These are phyloP conservation scores for Bauhinia variegata DNA, from an alignment of 306 rosid genomes.

Conservation along the genomic window DNA sequence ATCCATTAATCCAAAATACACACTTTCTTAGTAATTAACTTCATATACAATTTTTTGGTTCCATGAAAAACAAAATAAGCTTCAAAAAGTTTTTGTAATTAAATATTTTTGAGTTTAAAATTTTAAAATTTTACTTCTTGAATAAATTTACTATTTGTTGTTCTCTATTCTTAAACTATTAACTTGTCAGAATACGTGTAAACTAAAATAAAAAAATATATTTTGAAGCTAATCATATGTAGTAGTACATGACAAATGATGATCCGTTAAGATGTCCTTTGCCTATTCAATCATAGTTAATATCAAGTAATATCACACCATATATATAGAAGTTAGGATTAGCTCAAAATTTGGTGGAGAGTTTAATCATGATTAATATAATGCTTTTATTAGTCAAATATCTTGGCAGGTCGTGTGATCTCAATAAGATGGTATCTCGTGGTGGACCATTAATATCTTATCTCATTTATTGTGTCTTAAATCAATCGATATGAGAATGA, in stretches of 20 bases:
- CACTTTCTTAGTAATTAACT: too few relatives aligned
- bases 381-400: constrained; percentile 10
- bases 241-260: constrained; percentile 1
- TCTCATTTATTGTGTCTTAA: constrained; percentile 38
- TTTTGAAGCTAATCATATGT: constrained; percentile 25
- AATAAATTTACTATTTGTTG: too few relatives aligned
- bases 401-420: constrained; percentile 4
- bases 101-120: too few relatives aligned
- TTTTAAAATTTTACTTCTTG: too few relatives aligned
- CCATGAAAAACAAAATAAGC: too few relatives aligned
- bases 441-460: constrained; percentile 40
- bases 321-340: constrained; percentile 3
- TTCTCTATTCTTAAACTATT: too few relatives aligned
- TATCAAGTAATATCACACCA: neutral
- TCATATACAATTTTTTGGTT: too few relatives aligned
- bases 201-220: too few relatives aligned
- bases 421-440: constrained; percentile 35
- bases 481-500: constrained; percentile 44
- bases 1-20: too few relatives aligned
- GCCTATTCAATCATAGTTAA: too few relatives aligned
- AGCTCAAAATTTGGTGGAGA: constrained; percentile 23
- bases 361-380: constrained; percentile 24
- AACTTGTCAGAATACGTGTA: too few relatives aligned
- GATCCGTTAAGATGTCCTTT: constrained; percentile 9
- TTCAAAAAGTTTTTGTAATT: too few relatives aligned